These are phyloP conservation scores for Medicago lupulina DNA, from an alignment of 306 rosid genomes.

Conservation along the genomic window DNA sequence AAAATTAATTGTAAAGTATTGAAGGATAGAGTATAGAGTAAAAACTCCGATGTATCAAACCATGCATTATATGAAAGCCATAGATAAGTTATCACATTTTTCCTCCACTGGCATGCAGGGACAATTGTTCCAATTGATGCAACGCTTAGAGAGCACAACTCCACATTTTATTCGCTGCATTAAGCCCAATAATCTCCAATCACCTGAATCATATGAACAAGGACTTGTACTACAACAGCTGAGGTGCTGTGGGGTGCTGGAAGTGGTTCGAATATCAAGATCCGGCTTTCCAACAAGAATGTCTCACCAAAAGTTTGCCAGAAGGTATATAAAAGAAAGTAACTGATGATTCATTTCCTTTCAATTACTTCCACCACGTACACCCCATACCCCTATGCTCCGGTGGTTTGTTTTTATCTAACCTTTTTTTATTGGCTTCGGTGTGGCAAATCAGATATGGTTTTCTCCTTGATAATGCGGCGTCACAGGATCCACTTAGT, in stretches of 20 bases:
- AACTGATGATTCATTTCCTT: conserved; percentile 16
- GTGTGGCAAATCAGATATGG: conserved; percentile 71
- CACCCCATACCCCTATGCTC: not conserved
- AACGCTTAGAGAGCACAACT: conserved; percentile 89
- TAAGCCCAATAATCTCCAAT: conserved; percentile 92
- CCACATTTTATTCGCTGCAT: conserved; percentile 99
- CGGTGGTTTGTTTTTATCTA: conserved; percentile 28
- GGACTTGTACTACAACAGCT: conserved; percentile 93
- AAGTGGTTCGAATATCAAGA: conserved; percentile 95
- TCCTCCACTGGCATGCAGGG: conserved; percentile 55
- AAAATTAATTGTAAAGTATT: not conserved
- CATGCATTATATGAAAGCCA: conserved; percentile 28
- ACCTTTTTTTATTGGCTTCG: conserved; percentile 37
- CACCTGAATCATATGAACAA: conserved; percentile 89
- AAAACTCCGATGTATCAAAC: conserved; percentile 34
- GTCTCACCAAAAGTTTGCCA: conserved; percentile 87
- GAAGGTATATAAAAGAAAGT: conserved; percentile 62
- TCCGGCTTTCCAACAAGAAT: conserved; percentile 97
- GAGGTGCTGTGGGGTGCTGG: conserved; percentile 96
- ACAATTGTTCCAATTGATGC: conserved; percentile 90
- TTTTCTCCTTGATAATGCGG: conserved; percentile 78
- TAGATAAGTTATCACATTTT: conserved; percentile 22
- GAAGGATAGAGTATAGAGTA: conserved; percentile 25
- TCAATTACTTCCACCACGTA: not conserved
- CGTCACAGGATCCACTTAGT: conserved; percentile 89